phyloP scores from a whole-genome alignment of 2,329 filamentous ascomycete genomes.

The Monilinia vaccinii-corymbosi region DNA sequence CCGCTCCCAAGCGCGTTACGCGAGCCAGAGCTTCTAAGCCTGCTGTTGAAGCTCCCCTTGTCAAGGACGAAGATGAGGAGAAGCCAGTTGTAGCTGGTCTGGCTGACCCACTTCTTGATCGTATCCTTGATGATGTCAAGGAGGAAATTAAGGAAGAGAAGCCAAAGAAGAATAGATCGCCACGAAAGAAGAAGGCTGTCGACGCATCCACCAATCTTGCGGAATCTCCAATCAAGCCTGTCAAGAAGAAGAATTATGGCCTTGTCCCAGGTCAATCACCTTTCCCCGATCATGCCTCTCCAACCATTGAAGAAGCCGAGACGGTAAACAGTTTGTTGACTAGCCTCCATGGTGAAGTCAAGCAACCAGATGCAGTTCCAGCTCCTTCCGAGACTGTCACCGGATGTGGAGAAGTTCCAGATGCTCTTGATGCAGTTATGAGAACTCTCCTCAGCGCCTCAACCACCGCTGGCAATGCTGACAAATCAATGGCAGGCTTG shows the following conservation, averaged over 20 bases:
- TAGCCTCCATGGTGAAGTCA: slow-evolving; percentile 54
- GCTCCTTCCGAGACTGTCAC: slow-evolving; percentile 61
- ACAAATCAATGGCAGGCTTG: slow-evolving; percentile 56
- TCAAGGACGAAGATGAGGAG: slow-evolving; percentile 1
- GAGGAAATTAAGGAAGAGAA: neutral
- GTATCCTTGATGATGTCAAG: neutral
- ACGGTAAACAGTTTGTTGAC: slow-evolving; percentile 59
- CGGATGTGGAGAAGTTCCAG: slow-evolving; percentile 53
- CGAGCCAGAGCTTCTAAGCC: neutral
- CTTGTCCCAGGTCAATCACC: slow-evolving; percentile 50
- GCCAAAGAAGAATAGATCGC: slow-evolving; percentile 12
- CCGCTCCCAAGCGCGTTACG: neutral
- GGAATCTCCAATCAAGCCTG: neutral
- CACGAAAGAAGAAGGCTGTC: slow-evolving; percentile 5
- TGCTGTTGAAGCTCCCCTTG: neutral
- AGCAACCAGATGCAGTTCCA: slow-evolving; percentile 57
- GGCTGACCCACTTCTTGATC: neutral
- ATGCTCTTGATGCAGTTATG: slow-evolving; percentile 44
- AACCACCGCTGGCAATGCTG: slow-evolving; percentile 44
- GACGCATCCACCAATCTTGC: slow-evolving; percentile 2
- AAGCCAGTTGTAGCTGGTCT: neutral
- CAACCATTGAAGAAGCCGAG: slow-evolving; percentile 60
- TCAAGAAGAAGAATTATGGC: slow-evolving; percentile 37
- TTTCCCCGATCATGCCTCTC: slow-evolving; percentile 57
- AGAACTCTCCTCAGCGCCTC: slow-evolving; percentile 45